phyloP scores from a whole-genome alignment of 768 basidiomycete genomes.

The Lactarius akahatsu region DNA sequence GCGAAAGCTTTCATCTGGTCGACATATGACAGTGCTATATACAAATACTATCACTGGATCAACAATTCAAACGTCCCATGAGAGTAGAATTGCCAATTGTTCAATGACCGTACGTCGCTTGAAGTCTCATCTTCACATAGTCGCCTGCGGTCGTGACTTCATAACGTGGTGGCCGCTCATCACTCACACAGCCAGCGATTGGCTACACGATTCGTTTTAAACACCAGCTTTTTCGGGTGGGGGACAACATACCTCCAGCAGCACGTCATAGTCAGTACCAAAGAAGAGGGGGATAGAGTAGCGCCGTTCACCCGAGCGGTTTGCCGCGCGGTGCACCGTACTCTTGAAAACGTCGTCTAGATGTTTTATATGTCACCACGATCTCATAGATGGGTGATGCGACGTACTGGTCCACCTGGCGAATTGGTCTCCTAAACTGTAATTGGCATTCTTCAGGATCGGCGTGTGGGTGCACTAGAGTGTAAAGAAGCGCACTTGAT shows the following conservation, averaged over 20 bases:
- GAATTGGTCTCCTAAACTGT: conserved; percentile 81
- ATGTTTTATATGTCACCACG: neutral
- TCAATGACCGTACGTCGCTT: conserved; percentile 59
- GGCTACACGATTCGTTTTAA: conserved; percentile 30
- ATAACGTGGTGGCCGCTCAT: conserved; percentile 63
- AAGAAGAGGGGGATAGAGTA: conserved; percentile 92
- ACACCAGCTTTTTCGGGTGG: neutral
- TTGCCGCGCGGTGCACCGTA: conserved; percentile 84
- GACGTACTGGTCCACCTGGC: conserved; percentile 83
- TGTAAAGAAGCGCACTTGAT: conserved; percentile 59
- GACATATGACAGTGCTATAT: neutral
- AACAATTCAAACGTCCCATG: conserved; percentile 16
- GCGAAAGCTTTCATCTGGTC: neutral
- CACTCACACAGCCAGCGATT: conserved; percentile 42
- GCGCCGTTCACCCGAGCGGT: conserved; percentile 63
- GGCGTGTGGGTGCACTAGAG: neutral
- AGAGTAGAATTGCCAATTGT: neutral
- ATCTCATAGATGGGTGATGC: neutral
- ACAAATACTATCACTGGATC: neutral
- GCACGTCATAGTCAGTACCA: conserved; percentile 83
- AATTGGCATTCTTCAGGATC: conserved; percentile 29
- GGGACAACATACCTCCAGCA: conserved; percentile 57
- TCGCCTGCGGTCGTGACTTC: conserved; percentile 79
- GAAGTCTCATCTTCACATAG: conserved; percentile 75
- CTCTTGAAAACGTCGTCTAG: conserved; percentile 89